Conservation (phyloP, 2,329 filamentous ascomycete species). For the Curvularia hawaiiensis region DNA sequence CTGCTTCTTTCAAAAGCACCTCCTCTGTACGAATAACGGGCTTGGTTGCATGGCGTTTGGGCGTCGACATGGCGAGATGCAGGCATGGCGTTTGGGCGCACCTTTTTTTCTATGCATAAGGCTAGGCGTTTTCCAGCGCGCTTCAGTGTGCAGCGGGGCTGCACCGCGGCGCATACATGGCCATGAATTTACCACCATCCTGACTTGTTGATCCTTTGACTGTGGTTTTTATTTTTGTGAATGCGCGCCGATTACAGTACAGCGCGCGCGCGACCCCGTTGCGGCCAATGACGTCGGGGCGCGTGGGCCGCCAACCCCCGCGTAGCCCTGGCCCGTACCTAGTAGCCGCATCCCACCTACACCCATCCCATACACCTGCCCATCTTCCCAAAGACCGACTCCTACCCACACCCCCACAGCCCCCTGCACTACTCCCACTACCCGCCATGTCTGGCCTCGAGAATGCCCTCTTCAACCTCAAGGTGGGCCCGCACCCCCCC, state of each 20-base stretch:
- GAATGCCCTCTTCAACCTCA: slow-evolving; percentile 66
- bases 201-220: background rate
- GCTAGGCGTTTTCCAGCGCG: slow-evolving; percentile 11
- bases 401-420: slow-evolving; percentile 14
- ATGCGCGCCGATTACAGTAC: slow-evolving; percentile 3
- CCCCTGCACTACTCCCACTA: slow-evolving; percentile 9
- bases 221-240: slow-evolving; percentile 12
- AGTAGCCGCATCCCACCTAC: slow-evolving; percentile 34
- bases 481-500: slow-evolving; percentile 49
- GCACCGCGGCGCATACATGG: background rate
- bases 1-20: slow-evolving; percentile 3
- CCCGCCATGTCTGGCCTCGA: slow-evolving; percentile 63
- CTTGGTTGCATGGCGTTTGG: slow-evolving; percentile 30
- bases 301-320: slow-evolving; percentile 35
- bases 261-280: slow-evolving; percentile 1
- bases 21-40: slow-evolving; percentile 19
- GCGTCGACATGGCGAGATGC: slow-evolving; percentile 19
- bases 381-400: slow-evolving; percentile 19
- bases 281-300: slow-evolving; percentile 24
- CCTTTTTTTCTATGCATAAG: slow-evolving; percentile 11
- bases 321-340: slow-evolving; percentile 28
- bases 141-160: background rate
- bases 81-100: slow-evolving; percentile 29
- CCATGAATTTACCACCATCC: background rate
- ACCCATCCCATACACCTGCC: slow-evolving; percentile 10